Evolutionary conservation across 345 rosid species (phyloP), one percentile per base, ranked within the genome.

Genomic region (Reutealis trisperma): DNA sequence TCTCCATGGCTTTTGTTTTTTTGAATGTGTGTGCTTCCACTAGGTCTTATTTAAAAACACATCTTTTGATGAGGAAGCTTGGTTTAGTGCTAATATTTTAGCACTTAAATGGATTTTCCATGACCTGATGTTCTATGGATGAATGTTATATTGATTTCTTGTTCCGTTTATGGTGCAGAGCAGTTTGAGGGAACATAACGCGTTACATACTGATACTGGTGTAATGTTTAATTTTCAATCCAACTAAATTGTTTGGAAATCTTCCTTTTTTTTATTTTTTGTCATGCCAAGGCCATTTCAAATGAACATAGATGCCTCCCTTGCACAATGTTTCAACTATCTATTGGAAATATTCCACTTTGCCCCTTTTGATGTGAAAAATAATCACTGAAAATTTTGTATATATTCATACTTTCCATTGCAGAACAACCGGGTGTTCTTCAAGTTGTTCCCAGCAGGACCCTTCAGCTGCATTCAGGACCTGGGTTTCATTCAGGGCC

Each of bases 371-470:
- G 14, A 25, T 67, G 8, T 55, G 52, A 44, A 49, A 74, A 55
- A 24, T 24, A 59, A n/a, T 41, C 15, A n/a, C 19, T 19, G 12
- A 12, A 27, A 69, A 9, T 47, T 30, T 59, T 25, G 4, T 19
- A n/a, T 11, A 12, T 59, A 18, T 8, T 7, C 9, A 18, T 49
- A 19, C 42, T 60, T 69, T 65, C 41, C 8, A 44, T 80, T 58
- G 83, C 94, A 94, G 98, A 88, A 70, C 89, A 86, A 86, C 97
- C 94, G 6, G 98, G 98, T 63, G 98, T 94, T 63, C 88, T 94
- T 84, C 97, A 90, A 78, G 95, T 94, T 76, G 88, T 89, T 62
- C 91, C 89, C 2, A 88, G 87, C 89, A 79, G 74, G 89, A 87
- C 82, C 24, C 67, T 83, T 34, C 95, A 90, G 83, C 86, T 94